Base-by-base conservation (phyloP, 1,139 yeast genomes). In the Maudiozyma humilis region DNA sequence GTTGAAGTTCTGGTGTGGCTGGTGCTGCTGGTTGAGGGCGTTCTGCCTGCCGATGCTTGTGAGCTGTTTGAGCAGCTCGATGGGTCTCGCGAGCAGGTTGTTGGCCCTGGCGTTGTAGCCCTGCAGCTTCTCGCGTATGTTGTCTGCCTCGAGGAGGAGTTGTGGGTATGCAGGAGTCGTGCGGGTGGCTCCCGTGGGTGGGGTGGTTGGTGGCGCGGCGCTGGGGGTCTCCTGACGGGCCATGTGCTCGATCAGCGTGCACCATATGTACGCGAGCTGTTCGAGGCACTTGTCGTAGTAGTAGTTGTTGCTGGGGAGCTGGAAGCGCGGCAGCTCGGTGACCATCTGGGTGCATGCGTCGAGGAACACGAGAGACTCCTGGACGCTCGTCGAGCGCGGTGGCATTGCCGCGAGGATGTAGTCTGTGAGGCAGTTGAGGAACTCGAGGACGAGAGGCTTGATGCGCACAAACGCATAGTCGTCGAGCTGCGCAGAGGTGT, bases 391-490 rank as follows among this genome's bases (percentile, higher is more conserved):
- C 58, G 82, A 88, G 46, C 78, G 72, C 8, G 95, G 95, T 17
- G 95, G 95, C 49, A 88, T 70, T 58, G 82, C 84, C 56, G 77
- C 80, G 50, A 84, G 70, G 6, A 87, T 79, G 60, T 82, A 88
- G 63, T 88, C 97, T 35, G 85, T 78, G 44, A 89, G 67, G 39
- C 93, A 81, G 54, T 76, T 73, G 50, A 87, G 73, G 56, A 89
- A 86, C 55, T 86, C 95, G 51, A 79, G 75, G 47, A 88, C 73
- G 46, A 70, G 66, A 1, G 87, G 79, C 56, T 86, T 82, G 44
- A 89, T 83, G 47, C 97, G 72, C 47, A 86, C 70, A 64, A 82
- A 91, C n/a, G 95, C 82, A 60, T 91, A 91, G 62, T 89, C 97
- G 51, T 66, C 69, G 38, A 59, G 45, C 29, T 49, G 49, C 14